phyloP scores from a whole-genome alignment of 768 basidiomycete species.

The Mycena latifolia region DNA sequence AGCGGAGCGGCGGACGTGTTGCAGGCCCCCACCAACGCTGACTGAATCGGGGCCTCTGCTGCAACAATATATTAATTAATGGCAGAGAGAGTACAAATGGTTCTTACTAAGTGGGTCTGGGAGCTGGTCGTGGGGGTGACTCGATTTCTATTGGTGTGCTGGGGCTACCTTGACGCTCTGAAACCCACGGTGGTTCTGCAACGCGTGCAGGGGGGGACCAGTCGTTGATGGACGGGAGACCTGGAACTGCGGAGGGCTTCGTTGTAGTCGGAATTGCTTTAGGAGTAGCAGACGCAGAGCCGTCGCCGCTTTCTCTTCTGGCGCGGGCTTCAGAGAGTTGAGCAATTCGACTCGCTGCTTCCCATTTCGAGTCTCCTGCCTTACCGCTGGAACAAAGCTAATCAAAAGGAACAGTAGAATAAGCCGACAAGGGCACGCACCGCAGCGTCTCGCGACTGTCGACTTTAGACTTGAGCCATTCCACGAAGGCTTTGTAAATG shows the following conservation, averaged over 20 bases:
- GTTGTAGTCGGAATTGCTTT: slow-evolving; percentile 3
- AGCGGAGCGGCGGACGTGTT: slow-evolving; percentile 48
- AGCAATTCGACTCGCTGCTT: slow-evolving; percentile 3
- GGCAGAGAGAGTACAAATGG: neutral
- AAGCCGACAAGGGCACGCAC: slow-evolving; percentile 4
- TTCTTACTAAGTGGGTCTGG: slow-evolving; percentile 16
- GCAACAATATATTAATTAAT: neutral
- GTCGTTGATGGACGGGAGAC: slow-evolving; percentile 12
- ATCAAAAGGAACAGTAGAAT: neutral
- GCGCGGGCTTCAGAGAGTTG: neutral
- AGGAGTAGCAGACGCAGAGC: neutral
- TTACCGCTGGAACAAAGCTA: neutral
- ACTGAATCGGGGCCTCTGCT: slow-evolving; percentile 15
- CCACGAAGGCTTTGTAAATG: slow-evolving; percentile 22
- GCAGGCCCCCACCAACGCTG: slow-evolving; percentile 19
- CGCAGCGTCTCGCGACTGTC: neutral
- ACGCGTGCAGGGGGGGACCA: slow-evolving; percentile 16
- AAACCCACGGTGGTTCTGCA: neutral
- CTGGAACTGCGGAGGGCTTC: slow-evolving; percentile 10
- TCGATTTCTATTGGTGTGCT: slow-evolving; percentile 24
- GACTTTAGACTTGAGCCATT: slow-evolving; percentile 16
- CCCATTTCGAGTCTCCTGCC: slow-evolving; percentile 18
- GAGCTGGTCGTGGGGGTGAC: slow-evolving; percentile 16
- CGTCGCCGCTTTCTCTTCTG: slow-evolving; percentile 1
- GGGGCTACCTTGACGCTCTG: slow-evolving; percentile 8